A percentile compares a stretch with the other conserved stretches of the same genome.
These are phyloP conservation scores for Aquilaria yunnanensis DNA, from an alignment of 345 rosid species.

Conservation along the genomic window DNA sequence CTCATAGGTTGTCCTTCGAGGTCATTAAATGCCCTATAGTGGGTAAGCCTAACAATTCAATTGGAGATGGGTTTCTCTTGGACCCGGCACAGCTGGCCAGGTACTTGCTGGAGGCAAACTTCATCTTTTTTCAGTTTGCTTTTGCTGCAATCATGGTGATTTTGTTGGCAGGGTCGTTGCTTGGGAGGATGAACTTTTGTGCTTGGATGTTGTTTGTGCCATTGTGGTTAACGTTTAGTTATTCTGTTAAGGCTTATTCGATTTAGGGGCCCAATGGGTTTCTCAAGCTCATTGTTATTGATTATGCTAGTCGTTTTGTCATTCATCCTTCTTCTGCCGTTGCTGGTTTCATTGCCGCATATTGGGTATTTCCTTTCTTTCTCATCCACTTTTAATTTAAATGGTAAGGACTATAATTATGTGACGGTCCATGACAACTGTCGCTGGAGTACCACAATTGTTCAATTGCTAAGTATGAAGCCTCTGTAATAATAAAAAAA, in stretches of 20 bases:
- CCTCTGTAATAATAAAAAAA: no score
- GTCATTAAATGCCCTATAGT: slow-evolving; percentile 10
- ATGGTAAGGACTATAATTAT: no score
- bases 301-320: slow-evolving; percentile 59
- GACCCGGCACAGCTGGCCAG: no score
- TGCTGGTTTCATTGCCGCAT: slow-evolving; percentile 66
- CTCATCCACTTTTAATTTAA: no score
- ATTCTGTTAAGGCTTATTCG: slow-evolving; percentile 42
- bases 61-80: no score
- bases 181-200: no score
- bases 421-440: no score
- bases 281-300: slow-evolving; percentile 23
- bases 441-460: slow-evolving; percentile 57
- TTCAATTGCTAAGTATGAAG: slow-evolving; percentile 17
- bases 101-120: no score
- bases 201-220: slow-evolving; percentile 19
- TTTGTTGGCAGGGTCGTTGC: no score
- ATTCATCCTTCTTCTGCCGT: slow-evolving; percentile 68
- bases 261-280: slow-evolving; percentile 44
- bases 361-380: slow-evolving; percentile 34
- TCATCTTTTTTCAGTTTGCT: no score
- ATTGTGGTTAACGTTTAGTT: slow-evolving; percentile 43
- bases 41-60: no score
- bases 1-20: slow-evolving; percentile 47
- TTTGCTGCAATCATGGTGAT: no score